Evolutionary conservation across 169 alveolate species (phyloP), one percentile per base, ranked within the genome.

Genomic region (Eimeria mitis): DNA sequence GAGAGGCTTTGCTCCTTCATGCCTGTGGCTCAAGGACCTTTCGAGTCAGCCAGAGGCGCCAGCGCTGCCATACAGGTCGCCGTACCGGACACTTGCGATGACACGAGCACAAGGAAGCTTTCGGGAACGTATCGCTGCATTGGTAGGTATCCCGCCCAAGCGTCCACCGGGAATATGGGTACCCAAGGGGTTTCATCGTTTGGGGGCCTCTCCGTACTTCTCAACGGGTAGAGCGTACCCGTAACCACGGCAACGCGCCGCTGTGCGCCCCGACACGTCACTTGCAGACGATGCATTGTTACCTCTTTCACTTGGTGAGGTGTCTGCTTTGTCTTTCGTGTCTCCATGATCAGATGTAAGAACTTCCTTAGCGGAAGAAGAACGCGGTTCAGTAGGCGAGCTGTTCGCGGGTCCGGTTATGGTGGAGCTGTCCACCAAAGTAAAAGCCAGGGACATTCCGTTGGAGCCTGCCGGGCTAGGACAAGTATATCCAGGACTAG

Each of bases 41-140:
- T n/a, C 44, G 44, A 25, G n/a, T 25, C 37, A 16, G 47, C 68
- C n/a, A 52, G 52, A 31, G 65, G n/a, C 63, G 19, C 16, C 47
- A n/a, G 16, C 11, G 7, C 79, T 40, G 25, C 81, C 37, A 0
- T 61, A 25, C 65, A 87, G 34, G 61, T 87, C 83, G 19, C 73
- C 11, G 42, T 87, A 6, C 83, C 92, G 47, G 81, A 87, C 81
- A 87, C 47, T 37, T 87, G 92, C 31, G 78, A 11, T 13, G 92
- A 87, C 79, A 63, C 49, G 28, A 42, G 54, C 63, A 8, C 65
- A 34, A 70, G 65, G 73, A 87, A 87, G 79, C 83, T 87, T 31
- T 49, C 25, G 42, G 92, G 92, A 59, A 25, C 47, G 37, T 87
- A 87, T 63, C 92, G 79, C 63, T 87, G 92, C 63, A 13, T 65